Conservation (phyloP, 2,329 filamentous ascomycete species). For the Blastomyces silverae region DNA sequence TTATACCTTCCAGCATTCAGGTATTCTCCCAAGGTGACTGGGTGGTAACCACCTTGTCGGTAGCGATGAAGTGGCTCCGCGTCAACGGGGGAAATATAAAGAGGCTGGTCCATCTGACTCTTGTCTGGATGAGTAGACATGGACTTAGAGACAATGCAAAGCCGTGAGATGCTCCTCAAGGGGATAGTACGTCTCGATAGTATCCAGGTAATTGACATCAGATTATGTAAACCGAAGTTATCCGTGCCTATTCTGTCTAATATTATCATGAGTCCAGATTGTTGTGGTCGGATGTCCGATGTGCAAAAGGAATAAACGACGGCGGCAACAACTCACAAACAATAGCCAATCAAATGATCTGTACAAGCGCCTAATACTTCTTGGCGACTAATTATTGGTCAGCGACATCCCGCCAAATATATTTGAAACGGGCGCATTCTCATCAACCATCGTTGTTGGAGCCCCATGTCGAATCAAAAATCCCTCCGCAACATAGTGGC, state of each 20-base stretch:
- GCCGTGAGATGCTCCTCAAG: slow-evolving; percentile 3
- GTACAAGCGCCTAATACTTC: background rate
- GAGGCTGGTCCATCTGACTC: slow-evolving; percentile 1
- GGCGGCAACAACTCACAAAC: background rate
- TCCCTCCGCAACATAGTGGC: slow-evolving; percentile 6
- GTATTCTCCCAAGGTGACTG: slow-evolving; percentile 30
- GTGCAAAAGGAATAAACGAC: background rate
- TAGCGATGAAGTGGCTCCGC: slow-evolving; percentile 26
- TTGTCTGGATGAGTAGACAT: slow-evolving; percentile 2
- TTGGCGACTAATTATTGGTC: slow-evolving; percentile 1
- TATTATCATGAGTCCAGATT: background rate
- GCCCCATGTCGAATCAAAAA: background rate
- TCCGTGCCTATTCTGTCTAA: slow-evolving; percentile 1
- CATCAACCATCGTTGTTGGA: too few species aligned
- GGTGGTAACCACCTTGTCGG: slow-evolving; percentile 31
- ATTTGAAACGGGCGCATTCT: background rate
- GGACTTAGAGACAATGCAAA: background rate
- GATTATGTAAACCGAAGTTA: background rate
- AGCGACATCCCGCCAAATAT: background rate
- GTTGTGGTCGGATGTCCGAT: background rate
- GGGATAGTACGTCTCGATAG: background rate
- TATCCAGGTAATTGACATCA: background rate
- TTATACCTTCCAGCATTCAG: slow-evolving; percentile 31
- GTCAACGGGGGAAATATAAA: slow-evolving; percentile 16
- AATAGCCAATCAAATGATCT: slow-evolving; percentile 5